phyloP scores from a whole-genome alignment of 2,329 filamentous ascomycete species.

The Blastomyces emzantsi region DNA sequence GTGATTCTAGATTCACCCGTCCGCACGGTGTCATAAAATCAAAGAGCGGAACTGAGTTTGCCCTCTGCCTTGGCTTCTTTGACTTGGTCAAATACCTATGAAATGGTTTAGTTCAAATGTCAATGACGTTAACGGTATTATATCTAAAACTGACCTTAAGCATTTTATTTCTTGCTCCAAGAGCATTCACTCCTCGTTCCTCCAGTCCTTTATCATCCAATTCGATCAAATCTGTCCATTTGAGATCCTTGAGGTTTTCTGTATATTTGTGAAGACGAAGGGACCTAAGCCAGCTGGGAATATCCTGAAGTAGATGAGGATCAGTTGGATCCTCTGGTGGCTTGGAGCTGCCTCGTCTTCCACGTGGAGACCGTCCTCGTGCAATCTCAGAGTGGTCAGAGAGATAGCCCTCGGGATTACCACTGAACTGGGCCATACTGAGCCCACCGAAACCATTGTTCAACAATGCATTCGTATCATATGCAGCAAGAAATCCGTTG shows the following conservation, averaged over 20 bases:
- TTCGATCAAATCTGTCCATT: slow-evolving; percentile 88
- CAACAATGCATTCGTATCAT: slow-evolving; percentile 64
- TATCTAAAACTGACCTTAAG: slow-evolving; percentile 59
- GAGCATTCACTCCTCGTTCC: slow-evolving; percentile 84
- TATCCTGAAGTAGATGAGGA: slow-evolving; percentile 79
- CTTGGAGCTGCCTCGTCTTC: slow-evolving; percentile 88
- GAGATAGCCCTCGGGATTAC: slow-evolving; percentile 73
- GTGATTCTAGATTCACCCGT: neutral
- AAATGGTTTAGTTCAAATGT: neutral
- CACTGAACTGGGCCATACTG: slow-evolving; percentile 63
- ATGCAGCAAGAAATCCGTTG: slow-evolving; percentile 87
- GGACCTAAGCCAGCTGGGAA: slow-evolving; percentile 91
- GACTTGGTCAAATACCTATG: slow-evolving; percentile 85
- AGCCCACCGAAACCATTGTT: slow-evolving; percentile 62
- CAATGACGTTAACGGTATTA: neutral
- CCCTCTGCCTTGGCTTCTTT: slow-evolving; percentile 69
- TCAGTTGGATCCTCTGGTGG: slow-evolving; percentile 97
- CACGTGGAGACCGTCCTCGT: slow-evolving; percentile 83
- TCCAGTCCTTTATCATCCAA: slow-evolving; percentile 90
- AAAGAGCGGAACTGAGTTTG: slow-evolving; percentile 45
- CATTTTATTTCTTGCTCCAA: slow-evolving; percentile 95
- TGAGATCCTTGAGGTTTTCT: slow-evolving; percentile 93
- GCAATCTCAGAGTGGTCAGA: slow-evolving; percentile 90
- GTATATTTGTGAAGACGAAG: slow-evolving; percentile 97
- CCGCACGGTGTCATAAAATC: slow-evolving; percentile 11